Conservation (phyloP, 768 basidiomycete species). For the Gyrodon lividus region DNA sequence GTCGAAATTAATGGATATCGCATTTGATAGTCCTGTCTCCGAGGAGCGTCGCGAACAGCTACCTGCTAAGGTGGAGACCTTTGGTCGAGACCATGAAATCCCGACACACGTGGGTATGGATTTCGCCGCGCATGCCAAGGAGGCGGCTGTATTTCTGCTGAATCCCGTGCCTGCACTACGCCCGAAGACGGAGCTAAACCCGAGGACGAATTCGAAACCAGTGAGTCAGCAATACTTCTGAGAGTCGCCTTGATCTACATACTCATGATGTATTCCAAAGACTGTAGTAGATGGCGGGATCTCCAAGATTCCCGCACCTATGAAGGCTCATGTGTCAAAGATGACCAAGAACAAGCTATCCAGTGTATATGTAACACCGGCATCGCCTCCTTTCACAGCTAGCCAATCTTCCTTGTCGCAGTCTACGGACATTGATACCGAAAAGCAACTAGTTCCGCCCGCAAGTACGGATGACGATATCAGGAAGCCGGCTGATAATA, state of each 20-base stretch:
- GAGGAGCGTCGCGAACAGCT: constrained; percentile 27
- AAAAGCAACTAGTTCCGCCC: constrained; percentile 17
- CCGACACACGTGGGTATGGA: constrained; percentile 3
- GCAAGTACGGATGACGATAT: constrained; percentile 27
- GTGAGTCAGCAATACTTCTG: constrained; percentile 22
- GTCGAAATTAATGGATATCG: neutral
- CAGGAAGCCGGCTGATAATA: constrained; percentile 24
- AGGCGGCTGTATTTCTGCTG: neutral
- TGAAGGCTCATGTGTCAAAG: constrained; percentile 17
- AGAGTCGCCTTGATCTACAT: constrained; percentile 3
- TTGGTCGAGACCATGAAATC: constrained; percentile 10
- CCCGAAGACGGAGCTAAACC: constrained; percentile 21
- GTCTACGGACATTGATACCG: constrained; percentile 12
- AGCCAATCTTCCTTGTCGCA: constrained; percentile 13
- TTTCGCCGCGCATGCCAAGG: neutral
- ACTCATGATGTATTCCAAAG: constrained; percentile 21
- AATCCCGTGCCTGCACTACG: neutral
- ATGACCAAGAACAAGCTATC: constrained; percentile 18
- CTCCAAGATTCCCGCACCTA: constrained; percentile 14
- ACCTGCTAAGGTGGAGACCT: constrained; percentile 15
- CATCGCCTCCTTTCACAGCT: constrained; percentile 8
- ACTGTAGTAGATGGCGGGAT: constrained; percentile 16
- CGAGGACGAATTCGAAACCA: constrained; percentile 23
- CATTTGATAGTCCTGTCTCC: constrained; percentile 18
- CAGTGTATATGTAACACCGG: constrained; percentile 11